A percentile compares a stretch with the other conserved stretches of the same genome.
Conservation (phyloP, 1,284 basidiomycete species). For the Puccinia coronata region DNA sequence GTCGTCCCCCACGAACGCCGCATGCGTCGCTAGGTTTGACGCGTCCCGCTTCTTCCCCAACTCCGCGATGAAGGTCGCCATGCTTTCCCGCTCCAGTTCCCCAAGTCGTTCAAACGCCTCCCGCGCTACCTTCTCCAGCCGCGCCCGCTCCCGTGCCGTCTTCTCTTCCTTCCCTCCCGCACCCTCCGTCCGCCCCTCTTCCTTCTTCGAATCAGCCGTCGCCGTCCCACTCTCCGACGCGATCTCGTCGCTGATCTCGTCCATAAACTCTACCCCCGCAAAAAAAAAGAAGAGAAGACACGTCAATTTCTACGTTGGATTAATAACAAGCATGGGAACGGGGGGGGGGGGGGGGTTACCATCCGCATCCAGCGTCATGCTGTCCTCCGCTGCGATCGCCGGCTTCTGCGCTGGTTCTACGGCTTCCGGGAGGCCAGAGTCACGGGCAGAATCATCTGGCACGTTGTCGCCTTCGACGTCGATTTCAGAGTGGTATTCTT, state of each 20-base stretch:
- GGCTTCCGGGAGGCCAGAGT: neutral
- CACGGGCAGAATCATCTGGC: too few relatives aligned
- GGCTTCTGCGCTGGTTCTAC: too few relatives aligned
- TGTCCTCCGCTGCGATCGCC: neutral
- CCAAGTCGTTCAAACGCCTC: neutral
- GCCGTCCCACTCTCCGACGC: neutral
- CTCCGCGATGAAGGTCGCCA: neutral
- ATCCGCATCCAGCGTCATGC: neutral
- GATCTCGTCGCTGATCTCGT: constrained; percentile 8
- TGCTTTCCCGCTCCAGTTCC: neutral
- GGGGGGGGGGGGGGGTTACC: neutral
- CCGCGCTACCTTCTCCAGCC: neutral
- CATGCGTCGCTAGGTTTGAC: neutral
- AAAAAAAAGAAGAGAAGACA: neutral
- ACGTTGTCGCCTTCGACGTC: too few relatives aligned
- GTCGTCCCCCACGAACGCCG: neutral
- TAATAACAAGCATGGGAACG: too few relatives aligned
- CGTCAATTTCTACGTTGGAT: neutral
- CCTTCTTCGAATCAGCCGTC: neutral
- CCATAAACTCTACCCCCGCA: constrained; percentile 23
- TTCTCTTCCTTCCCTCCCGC: neutral
- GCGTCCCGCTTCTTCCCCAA: neutral
- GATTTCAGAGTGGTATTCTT: too few relatives aligned
- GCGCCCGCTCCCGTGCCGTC: neutral
- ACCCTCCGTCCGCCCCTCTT: neutral